Percentiles rank a stretch among this genome's conserved stretches.
Conservation (phyloP, 2,329 filamentous ascomycete species). For the Trichoderma sp. region DNA sequence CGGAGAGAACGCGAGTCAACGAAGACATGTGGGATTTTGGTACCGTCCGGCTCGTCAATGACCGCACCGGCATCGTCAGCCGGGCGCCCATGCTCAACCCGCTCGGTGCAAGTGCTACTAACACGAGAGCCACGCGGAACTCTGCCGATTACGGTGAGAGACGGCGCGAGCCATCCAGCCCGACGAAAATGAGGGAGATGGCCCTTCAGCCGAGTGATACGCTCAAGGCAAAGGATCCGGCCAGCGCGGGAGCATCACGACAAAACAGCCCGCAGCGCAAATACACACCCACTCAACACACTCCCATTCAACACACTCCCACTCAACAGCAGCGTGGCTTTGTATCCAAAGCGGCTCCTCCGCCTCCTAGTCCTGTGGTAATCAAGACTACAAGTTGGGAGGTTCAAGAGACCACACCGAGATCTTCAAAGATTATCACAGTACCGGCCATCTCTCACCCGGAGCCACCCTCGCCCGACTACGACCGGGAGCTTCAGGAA, state of each 20-base stretch:
- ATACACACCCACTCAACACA: slow-evolving; percentile 42
- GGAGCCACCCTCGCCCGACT: slow-evolving; percentile 56
- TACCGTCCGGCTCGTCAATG: slow-evolving; percentile 80
- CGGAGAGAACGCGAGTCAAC: slow-evolving; percentile 59
- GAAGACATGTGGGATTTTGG: slow-evolving; percentile 99
- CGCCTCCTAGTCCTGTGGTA: slow-evolving; percentile 48
- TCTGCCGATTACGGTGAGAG: slow-evolving; percentile 55
- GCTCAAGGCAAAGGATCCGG: slow-evolving; percentile 52
- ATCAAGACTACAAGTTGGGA: slow-evolving; percentile 35
- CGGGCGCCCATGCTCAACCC: slow-evolving; percentile 60
- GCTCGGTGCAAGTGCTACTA: slow-evolving; percentile 80
- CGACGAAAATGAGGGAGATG: slow-evolving; percentile 53
- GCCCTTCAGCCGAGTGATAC: slow-evolving; percentile 52
- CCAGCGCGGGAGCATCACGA: slow-evolving; percentile 50
- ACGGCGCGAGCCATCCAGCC: slow-evolving; percentile 50
- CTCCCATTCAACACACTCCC: background rate
- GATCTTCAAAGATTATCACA: slow-evolving; percentile 37
- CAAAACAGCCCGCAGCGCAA: slow-evolving; percentile 63
- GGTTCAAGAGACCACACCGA: slow-evolving; percentile 47
- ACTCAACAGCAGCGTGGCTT: slow-evolving; percentile 27
- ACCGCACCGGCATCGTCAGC: slow-evolving; percentile 58
- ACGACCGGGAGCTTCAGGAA: slow-evolving; percentile 61
- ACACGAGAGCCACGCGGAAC: slow-evolving; percentile 63
- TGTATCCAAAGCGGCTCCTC: slow-evolving; percentile 59
- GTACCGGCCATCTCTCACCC: slow-evolving; percentile 46